Percentiles rank a stretch among this genome's conserved stretches.
Evolutionary conservation across 1,139 yeast species (phyloP).

Genomic region (Protomyces lactucae-debilis): DNA sequence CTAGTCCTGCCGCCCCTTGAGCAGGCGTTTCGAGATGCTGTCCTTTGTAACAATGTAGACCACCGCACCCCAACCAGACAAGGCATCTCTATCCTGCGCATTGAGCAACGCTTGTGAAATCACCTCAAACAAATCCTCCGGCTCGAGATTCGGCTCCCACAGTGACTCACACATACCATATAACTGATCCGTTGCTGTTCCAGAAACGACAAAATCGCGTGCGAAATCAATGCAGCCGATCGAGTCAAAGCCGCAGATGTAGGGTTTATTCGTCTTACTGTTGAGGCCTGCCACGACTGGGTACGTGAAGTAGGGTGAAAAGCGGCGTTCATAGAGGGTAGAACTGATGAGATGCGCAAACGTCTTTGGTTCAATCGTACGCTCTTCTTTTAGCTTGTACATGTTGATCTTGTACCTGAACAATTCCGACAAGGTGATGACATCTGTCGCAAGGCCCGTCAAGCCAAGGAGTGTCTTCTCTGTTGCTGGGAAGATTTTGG

Average conservation of each 20-base stretch:
- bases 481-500: conserved; percentile 70
- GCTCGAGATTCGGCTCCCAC: conserved; percentile 45
- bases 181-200: conserved; percentile 92
- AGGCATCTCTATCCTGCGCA: conserved; percentile 96
- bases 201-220: conserved; percentile 91
- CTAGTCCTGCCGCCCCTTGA: conserved; percentile 90
- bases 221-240: conserved; percentile 97
- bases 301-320: conserved; percentile 95
- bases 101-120: conserved; percentile 88
- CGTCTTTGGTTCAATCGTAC: conserved; percentile 85
- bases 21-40: conserved; percentile 75
- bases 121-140: conserved; percentile 94
- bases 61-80: conserved; percentile 98
- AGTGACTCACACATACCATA: conserved; percentile 76
- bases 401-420: conserved; percentile 81
- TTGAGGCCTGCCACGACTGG: conserved; percentile 95
- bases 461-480: conserved; percentile 85
- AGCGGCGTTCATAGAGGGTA: conserved; percentile 76
- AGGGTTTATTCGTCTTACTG: conserved; percentile 75
- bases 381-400: conserved; percentile 86
- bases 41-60: conserved; percentile 92
- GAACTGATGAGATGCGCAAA: conserved; percentile 90
- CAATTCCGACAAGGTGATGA: conserved; percentile 67
- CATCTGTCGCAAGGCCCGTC: conserved; percentile 95
- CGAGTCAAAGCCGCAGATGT: conserved; percentile 89